Evolutionary conservation across 2,329 filamentous ascomycete species (phyloP).

Genomic region (Orbilia javanica): DNA sequence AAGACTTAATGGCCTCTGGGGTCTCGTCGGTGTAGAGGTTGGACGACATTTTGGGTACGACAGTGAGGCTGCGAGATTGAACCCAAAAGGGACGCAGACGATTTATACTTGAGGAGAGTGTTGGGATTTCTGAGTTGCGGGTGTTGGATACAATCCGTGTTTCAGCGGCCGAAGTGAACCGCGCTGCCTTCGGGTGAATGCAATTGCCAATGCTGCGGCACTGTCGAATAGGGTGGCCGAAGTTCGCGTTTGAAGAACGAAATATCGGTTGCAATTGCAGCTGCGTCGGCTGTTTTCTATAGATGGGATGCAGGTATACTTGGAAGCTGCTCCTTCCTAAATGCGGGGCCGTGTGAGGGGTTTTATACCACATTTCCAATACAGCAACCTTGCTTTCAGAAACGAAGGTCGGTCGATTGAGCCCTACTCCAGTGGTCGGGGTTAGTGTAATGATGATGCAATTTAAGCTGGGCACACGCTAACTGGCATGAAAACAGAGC

Average conservation of each 20-base stretch:
- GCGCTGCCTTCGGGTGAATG: background rate
- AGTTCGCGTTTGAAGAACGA: background rate
- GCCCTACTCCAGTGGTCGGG: background rate
- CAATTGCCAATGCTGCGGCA: background rate
- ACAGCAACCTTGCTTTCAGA: background rate
- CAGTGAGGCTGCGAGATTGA: background rate
- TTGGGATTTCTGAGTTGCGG: constrained; percentile 9
- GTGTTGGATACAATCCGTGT: background rate
- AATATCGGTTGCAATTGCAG: background rate
- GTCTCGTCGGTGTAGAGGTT: constrained; percentile 67
- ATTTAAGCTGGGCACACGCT: background rate
- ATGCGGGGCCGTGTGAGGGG: constrained; percentile 10
- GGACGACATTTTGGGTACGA: constrained; percentile 64
- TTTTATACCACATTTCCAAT: constrained; percentile 19
- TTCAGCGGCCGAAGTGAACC: background rate
- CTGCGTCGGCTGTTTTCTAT: background rate
- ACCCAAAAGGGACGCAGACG: constrained; percentile 1
- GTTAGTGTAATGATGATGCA: background rate
- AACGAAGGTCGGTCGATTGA: background rate
- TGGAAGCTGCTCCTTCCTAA: background rate
- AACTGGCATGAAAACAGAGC: background rate
- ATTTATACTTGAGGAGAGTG: background rate
- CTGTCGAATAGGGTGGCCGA: background rate
- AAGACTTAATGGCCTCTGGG: constrained; percentile 67
- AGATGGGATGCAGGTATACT: background rate